Evolutionary conservation across 352 stramenopile species (phyloP), one percentile per base, ranked within the genome.

Genomic region (Elongisporangium prolatum): DNA sequence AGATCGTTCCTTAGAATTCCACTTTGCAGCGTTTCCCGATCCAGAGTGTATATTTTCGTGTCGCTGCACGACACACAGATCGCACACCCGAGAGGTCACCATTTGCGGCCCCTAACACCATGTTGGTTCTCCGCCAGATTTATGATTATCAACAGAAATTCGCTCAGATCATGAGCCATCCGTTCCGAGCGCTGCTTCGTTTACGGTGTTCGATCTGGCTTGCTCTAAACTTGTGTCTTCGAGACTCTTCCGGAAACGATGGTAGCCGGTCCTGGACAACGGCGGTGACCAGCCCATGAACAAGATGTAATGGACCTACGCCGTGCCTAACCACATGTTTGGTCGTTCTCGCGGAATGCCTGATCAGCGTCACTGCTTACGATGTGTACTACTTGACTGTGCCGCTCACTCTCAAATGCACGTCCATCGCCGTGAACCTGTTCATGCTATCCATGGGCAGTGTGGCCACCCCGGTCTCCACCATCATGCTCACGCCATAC

Each of bases 321-420:
- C 74, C 10, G 69, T 86, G 34, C 74, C 67, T 5, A 79, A 83
- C 58, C 87, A 89, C 56, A 52, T 87, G 5, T 74, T 89, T 49
- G n/a, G 69, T 87, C 24, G 79, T 54, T 25, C 52, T 89, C 1
- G 76, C 70, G n/a, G 73, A 87, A 53, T 84, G 71, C 58, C 52
- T 89, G 48, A 80, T 87, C 64, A 86, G 84, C 62, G 75, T 89
- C 8, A 84, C 79, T 13, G 52, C 72, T 0, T 87, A 76, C 65
- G 79, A 87, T 14, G 62, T 87, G 8, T 78, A 83, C 59, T 88
- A 90, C 74, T 74, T 65, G 8, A 62, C 56, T 7, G 80, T 89
- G 11, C 77, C 80, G 13, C 61, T 81, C 40, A 72, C 63, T 16
- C 65, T 86, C 48, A 84, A 86, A 66, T 80, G 69, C 50, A 75